Evolutionary conservation across 164 flowering plant genomes (phyloP).

Genomic region (Magnolia changhungtana): DNA sequence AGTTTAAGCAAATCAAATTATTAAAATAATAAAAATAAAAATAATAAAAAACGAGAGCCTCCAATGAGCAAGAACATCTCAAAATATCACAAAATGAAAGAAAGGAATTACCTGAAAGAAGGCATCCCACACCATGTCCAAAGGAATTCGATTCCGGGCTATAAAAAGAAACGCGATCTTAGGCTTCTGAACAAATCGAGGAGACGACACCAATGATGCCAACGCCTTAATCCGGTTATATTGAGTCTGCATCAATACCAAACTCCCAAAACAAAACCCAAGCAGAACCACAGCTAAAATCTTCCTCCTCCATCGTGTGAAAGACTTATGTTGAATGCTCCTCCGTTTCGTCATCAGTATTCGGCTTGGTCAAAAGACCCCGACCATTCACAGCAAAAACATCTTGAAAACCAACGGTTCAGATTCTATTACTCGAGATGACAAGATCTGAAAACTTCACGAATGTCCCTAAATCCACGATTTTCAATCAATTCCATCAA

Average conservation of each 20-base stretch:
- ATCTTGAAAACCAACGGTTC: background rate
- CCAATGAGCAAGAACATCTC: background rate
- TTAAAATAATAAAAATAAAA: no score
- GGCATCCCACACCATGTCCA: conserved; percentile 82
- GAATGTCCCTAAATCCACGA: background rate
- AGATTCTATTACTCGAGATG: background rate
- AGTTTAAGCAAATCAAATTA: no score
- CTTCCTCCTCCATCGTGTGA: conserved; percentile 58
- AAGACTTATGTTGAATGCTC: conserved; percentile 33
- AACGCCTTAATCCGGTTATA: conserved; percentile 37
- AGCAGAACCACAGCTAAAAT: conserved; percentile 33
- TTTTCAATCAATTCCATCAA: background rate
- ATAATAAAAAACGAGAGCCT: no score
- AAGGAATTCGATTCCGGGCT: conserved; percentile 80
- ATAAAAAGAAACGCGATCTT: conserved; percentile 86
- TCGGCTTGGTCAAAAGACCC: background rate
- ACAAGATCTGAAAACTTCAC: background rate
- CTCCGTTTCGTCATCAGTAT: conserved; percentile 38
- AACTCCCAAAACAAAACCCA: conserved; percentile 51
- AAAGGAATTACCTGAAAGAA: conserved; percentile 61
- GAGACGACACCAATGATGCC: conserved; percentile 25
- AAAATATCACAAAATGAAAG: background rate
- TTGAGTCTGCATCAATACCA: conserved; percentile 50
- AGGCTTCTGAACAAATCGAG: conserved; percentile 37
- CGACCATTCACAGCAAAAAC: background rate